Evolutionary conservation across 805 yeast genomes (phyloP), one percentile per base, ranked within the genome.

Genomic region (Jamesozyma lodderae): DNA sequence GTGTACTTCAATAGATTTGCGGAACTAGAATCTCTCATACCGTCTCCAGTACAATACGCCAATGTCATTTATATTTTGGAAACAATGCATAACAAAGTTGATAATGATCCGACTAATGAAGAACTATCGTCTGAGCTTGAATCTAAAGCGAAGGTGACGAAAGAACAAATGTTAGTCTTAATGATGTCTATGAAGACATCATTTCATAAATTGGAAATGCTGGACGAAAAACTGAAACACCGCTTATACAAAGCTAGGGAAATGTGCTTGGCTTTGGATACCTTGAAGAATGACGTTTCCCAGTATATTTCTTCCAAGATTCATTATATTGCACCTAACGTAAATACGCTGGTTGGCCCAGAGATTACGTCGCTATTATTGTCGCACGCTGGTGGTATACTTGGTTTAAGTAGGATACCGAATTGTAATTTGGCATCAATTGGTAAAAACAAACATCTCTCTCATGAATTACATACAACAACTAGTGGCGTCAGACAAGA

Each of bases 371-470:
- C 94, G 0, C 84, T 81, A 48, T 59, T 92, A 14, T 61, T 90
- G 18, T 72, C 84, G 1, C 66, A 72, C 14, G 64, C 74, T 1
- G 94, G 94, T 2, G 86, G 94, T 0, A 57, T 90, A 4, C 63
- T 62, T 10, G 78, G 74, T 6, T 61, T 90, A 8, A 75, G 86
- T 2, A 62, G 59, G 22, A 74, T 83, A 0, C 95, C 96, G 0
- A 70, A 95, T 3, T 84, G 96, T 50, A 90, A 90, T 53, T 51
- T 90, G 17, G 77, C 95, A 0, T 75, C 94, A 0, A 62, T 85
- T 34, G 96, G 95, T 0, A 69, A 69, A 31, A 60, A 69, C 6
- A 56, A 46, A 35, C 44, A 37, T 57, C 60, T 29, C 48, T 56
- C 41, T 50, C 52, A 49, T 21, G 53, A 67, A 64, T 32, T 57